A percentile compares a stretch with the other conserved stretches of the same genome.
phyloP scores from a whole-genome alignment of 345 rosid species.

The Pugionium dolabratum region DNA sequence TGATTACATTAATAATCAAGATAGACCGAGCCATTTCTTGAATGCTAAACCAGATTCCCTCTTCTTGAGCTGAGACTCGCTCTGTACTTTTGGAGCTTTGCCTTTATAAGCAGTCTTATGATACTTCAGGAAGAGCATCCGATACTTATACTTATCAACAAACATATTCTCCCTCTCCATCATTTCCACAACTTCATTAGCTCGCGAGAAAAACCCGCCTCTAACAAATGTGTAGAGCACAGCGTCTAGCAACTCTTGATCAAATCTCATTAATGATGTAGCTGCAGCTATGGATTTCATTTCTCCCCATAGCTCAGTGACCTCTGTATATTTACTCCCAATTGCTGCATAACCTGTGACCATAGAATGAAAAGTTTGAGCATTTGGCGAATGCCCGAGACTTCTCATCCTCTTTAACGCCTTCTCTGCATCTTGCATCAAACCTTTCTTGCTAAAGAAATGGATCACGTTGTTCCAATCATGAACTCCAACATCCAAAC shows the following conservation, averaged over 20 bases:
- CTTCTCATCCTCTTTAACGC: conserved; percentile 83
- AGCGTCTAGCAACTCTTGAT: conserved; percentile 89
- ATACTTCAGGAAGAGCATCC: conserved; percentile 83
- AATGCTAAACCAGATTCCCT: conserved; percentile 72
- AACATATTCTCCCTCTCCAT: conserved; percentile 86
- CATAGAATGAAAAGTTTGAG: conserved; percentile 95
- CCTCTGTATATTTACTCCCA: conserved; percentile 85
- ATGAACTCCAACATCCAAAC: conserved; percentile 67
- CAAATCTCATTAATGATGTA: conserved; percentile 70
- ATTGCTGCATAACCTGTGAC: conserved; percentile 88
- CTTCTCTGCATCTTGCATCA: conserved; percentile 95
- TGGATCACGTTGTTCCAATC: conserved; percentile 93
- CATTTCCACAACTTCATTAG: conserved; percentile 79
- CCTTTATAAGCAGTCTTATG: conserved; percentile 89
- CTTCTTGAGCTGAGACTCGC: conserved; percentile 75
- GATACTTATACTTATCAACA: conserved; percentile 83
- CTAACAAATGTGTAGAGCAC: conserved; percentile 86
- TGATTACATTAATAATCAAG: conserved; percentile 39
- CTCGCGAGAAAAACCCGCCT: conserved; percentile 81
- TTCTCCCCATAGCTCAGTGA: conserved; percentile 94
- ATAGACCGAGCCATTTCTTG: conserved; percentile 82
- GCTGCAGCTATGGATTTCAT: conserved; percentile 79
- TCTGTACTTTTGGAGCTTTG: conserved; percentile 82
- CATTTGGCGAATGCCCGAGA: conserved; percentile 80
- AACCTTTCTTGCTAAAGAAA: conserved; percentile 84